phyloP scores from a whole-genome alignment of 2,329 filamentous ascomycete species.

The Colletotrichum magnum region DNA sequence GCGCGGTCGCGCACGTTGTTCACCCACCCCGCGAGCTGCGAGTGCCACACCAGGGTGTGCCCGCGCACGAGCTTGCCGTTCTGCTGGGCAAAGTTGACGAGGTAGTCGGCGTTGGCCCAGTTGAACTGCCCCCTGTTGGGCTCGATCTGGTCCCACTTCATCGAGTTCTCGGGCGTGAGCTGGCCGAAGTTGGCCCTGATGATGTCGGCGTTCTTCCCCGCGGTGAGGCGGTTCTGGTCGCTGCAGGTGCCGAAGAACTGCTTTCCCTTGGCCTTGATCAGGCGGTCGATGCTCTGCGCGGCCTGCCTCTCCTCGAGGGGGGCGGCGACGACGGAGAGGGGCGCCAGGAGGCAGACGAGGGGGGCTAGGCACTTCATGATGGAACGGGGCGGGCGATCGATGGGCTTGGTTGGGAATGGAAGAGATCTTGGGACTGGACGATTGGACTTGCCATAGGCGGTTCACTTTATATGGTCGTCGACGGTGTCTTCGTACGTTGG shows the following conservation, averaged over 20 bases:
- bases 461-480: background rate
- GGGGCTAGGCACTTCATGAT: slow-evolving; percentile 44
- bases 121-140: slow-evolving; percentile 65
- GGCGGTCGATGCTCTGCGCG: slow-evolving; percentile 64
- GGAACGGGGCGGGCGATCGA: background rate
- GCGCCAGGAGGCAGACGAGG: slow-evolving; percentile 54
- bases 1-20: slow-evolving; percentile 64
- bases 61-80: slow-evolving; percentile 74
- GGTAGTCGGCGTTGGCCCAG: slow-evolving; percentile 69
- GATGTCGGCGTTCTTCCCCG: slow-evolving; percentile 66
- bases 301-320: slow-evolving; percentile 55
- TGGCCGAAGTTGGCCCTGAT: slow-evolving; percentile 74
- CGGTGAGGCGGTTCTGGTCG: slow-evolving; percentile 66
- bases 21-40: slow-evolving; percentile 73
- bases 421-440: background rate
- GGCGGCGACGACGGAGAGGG: slow-evolving; percentile 53
- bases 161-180: slow-evolving; percentile 77
- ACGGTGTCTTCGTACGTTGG: background rate
- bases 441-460: background rate
- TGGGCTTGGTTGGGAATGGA: background rate
- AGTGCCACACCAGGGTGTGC: slow-evolving; percentile 78
- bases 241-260: slow-evolving; percentile 73
- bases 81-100: slow-evolving; percentile 69
- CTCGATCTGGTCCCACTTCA: slow-evolving; percentile 77
- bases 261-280: slow-evolving; percentile 75